Conservation (phyloP, 495 filamentous ascomycete species). For the Tirmania nivea region DNA sequence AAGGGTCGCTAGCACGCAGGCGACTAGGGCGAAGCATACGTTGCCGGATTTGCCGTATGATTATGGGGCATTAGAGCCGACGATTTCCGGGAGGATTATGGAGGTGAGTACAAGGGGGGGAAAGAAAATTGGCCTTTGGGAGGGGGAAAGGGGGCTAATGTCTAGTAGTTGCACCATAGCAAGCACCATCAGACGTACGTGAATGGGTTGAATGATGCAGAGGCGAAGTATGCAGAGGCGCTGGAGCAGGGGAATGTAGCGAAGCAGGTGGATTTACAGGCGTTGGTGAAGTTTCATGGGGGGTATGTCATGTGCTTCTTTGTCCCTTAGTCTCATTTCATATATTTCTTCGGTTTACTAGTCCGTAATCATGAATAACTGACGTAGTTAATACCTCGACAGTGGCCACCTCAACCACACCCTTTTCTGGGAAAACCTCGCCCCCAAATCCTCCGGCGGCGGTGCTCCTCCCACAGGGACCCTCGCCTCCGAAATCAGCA, state of each 20-base stretch:
- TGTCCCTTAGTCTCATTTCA: not conserved
- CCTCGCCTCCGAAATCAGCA: conserved; percentile 48
- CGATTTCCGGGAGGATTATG: conserved; percentile 96
- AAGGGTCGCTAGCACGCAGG: conserved; percentile 37
- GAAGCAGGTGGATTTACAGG: conserved; percentile 58
- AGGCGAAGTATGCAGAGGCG: conserved; percentile 39
- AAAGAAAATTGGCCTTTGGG: not conserved
- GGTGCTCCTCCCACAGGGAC: conserved; percentile 45
- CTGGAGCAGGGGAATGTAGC: conserved; percentile 35
- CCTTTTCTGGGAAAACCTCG: conserved; percentile 95
- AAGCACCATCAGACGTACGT: conserved; percentile 68
- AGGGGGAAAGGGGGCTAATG: not conserved
- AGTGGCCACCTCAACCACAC: conserved; percentile 83
- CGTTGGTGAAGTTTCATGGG: conserved; percentile 89
- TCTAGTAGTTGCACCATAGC: conserved; percentile 47
- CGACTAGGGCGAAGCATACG: conserved; percentile 69
- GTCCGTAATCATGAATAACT: not conserved
- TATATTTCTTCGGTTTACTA: not conserved
- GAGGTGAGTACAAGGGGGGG: conserved; percentile 26
- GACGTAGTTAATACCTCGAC: conserved; percentile 4
- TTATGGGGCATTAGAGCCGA: conserved; percentile 79
- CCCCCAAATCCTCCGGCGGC: conserved; percentile 46
- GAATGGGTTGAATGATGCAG: conserved; percentile 42
- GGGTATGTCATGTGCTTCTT: conserved; percentile 18
- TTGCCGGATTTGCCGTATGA: conserved; percentile 87